Evolutionary conservation across 2,329 filamentous ascomycete genomes (phyloP), one percentile per base, ranked within the genome.

Genomic region (Sphaerulina populicola): DNA sequence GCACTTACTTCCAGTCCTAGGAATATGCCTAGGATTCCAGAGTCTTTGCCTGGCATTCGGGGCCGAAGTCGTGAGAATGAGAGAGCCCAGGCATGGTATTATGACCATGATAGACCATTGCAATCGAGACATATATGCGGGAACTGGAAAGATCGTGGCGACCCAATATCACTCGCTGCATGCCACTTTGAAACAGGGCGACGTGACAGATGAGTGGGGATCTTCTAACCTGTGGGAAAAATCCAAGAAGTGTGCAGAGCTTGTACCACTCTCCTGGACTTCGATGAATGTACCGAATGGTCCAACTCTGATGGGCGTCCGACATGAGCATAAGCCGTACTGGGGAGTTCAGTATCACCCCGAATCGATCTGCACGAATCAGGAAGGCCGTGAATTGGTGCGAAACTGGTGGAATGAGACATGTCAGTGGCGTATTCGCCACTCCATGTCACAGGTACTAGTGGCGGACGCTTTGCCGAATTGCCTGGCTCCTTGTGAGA

Each of bases 301-400:
- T 1, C 66, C 70, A n/a, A 74, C 89, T 3, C 68, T 93, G n/a
- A 94, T 94, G 87, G 86, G 79, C 0, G 80, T 83, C 12, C 79
- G 76, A 56, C 88, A 94, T 66, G 69, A 66, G 14, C 64, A 57
- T 1, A 83, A 81, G 57, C 89, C 90, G 0, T 86, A 91, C 57
- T 94, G 86, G 83, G 90, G 86, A 0, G 75, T 95, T 14, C 90
- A 95, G 64, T 95, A 93, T 61, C 89, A 95, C 63, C 89, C 89
- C 0, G 89, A 96, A 67, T 94, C 88, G 0, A 79, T 88, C 11
- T 94, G 88, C 66, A 94, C 89, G 3, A 85, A 87, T 36, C 70
- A 74, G 3, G 77, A 78, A 53, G 83, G 85, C 1, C 78, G 76
- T 15, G 70, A 72, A 11, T 74, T 94, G 23, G 74, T 94, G 33